Evolutionary conservation across 129 eudicot genomes (phyloP).

Genomic region (Calendula officinalis): DNA sequence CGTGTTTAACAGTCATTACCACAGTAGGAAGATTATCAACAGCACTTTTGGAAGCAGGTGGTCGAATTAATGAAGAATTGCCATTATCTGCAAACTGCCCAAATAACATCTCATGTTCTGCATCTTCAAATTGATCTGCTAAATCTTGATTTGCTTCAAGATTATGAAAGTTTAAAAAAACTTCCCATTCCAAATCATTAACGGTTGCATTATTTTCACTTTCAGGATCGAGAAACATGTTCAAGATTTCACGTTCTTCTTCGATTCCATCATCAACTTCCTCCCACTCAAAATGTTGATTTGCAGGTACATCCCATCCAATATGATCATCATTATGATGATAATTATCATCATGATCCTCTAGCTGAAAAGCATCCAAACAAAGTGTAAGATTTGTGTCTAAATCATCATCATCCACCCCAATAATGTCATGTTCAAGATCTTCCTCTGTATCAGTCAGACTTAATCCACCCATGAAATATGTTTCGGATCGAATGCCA

Average conservation of each 20-base stretch:
- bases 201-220: constrained; percentile 6
- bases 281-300: constrained; percentile 60
- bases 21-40: constrained; percentile 44
- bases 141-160: constrained; percentile 12
- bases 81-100: constrained; percentile 57
- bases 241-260: constrained; percentile 47
- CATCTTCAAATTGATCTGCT: constrained; percentile 37
- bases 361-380: constrained; percentile 52
- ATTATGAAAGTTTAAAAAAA: constrained; percentile 15
- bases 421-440: constrained; percentile 16
- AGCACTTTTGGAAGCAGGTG: constrained; percentile 57
- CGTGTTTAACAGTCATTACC: constrained; percentile 38
- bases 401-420: constrained; percentile 36
- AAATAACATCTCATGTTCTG: constrained; percentile 50
- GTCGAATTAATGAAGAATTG: constrained; percentile 32
- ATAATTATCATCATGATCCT: constrained; percentile 24
- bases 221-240: constrained; percentile 35
- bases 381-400: constrained; percentile 31
- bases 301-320: constrained; percentile 22
- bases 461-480: constrained; percentile 36
- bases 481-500: constrained; percentile 26
- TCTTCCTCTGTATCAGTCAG: constrained; percentile 35
- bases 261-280: constrained; percentile 49
- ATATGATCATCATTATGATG: constrained; percentile 1
- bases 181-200: constrained; percentile 30